Percentiles rank a stretch among this genome's conserved stretches.
Conservation (phyloP, 2,329 filamentous ascomycete genomes). For the Lecanoromycetidae sp. region DNA sequence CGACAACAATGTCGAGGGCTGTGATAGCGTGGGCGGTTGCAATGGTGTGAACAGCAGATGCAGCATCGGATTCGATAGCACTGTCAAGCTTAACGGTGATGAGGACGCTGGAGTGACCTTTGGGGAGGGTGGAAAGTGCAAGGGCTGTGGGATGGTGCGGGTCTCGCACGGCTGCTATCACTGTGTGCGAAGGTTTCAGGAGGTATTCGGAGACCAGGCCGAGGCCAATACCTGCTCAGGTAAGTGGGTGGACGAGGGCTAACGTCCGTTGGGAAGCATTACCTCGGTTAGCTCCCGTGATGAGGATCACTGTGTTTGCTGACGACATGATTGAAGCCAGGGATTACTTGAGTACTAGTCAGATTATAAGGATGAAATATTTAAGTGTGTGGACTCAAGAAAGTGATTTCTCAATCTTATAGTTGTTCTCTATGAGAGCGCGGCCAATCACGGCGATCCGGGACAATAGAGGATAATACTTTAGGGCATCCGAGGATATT, state of each 20-base stretch:
- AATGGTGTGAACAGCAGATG: conserved; percentile 25
- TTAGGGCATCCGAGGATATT: no score
- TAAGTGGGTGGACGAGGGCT: neutral
- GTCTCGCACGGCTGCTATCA: conserved; percentile 20
- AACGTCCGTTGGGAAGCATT: neutral
- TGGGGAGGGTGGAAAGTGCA: conserved; percentile 24
- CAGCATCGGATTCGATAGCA: conserved; percentile 25
- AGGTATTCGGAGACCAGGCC: conserved; percentile 27
- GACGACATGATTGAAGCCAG: neutral
- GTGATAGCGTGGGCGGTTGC: conserved; percentile 25
- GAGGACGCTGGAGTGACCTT: conserved; percentile 27
- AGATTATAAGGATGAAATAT: no score
- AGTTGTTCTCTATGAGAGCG: no score
- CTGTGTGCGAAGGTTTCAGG: conserved; percentile 25
- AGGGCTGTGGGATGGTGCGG: conserved; percentile 9
- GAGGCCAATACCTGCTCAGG: conserved; percentile 24
- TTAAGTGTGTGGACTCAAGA: no score
- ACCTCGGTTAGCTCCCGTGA: neutral
- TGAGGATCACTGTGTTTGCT: neutral
- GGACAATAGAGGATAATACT: no score
- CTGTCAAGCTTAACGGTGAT: conserved; percentile 35
- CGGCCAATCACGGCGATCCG: no score
- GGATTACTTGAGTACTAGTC: no score
- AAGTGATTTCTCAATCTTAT: no score
- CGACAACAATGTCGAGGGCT: conserved; percentile 39